A percentile compares a stretch with the other conserved stretches of the same genome.
Conservation (phyloP, 2,329 filamentous ascomycete genomes). For the Phyllosticta citrichinensis region DNA sequence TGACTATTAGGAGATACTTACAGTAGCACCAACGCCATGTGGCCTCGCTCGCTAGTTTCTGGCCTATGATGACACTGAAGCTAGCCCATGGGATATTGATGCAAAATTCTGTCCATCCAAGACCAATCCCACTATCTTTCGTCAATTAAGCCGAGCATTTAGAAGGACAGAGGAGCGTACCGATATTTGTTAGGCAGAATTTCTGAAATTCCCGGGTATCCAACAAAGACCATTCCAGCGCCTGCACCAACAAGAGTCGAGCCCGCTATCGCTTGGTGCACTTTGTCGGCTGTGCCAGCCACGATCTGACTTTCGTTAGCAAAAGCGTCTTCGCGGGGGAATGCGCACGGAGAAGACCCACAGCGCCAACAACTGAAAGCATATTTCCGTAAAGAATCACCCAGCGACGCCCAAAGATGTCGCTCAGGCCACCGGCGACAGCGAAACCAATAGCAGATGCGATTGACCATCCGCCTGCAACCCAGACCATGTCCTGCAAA, state of each 20-base stretch:
- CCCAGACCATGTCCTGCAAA: slow-evolving; percentile 17
- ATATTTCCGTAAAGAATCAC: slow-evolving; percentile 23
- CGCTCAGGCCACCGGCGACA: slow-evolving; percentile 23
- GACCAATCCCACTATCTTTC: slow-evolving; percentile 16
- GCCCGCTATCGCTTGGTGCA: slow-evolving; percentile 22
- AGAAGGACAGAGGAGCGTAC: not conserved
- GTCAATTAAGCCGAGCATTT: not conserved
- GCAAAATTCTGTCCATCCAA: slow-evolving; percentile 17
- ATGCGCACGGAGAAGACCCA: not conserved
- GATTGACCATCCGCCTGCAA: slow-evolving; percentile 19
- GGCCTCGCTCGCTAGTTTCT: slow-evolving; percentile 16
- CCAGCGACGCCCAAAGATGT: slow-evolving; percentile 24
- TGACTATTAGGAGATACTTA: not conserved
- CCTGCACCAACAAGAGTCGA: slow-evolving; percentile 3
- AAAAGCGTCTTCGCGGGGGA: slow-evolving; percentile 13
- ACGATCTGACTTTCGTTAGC: slow-evolving; percentile 25
- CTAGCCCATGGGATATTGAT: slow-evolving; percentile 19
- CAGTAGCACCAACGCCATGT: slow-evolving; percentile 29
- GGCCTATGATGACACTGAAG: slow-evolving; percentile 38
- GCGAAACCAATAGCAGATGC: slow-evolving; percentile 23
- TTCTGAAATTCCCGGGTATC: slow-evolving; percentile 14
- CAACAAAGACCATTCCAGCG: slow-evolving; percentile 1
- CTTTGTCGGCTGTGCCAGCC: slow-evolving; percentile 25
- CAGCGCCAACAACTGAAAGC: slow-evolving; percentile 21
- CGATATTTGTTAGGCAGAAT: slow-evolving; percentile 17